Conservation (phyloP, 2,329 filamentous ascomycete species). For the Alternaria gansuensis region DNA sequence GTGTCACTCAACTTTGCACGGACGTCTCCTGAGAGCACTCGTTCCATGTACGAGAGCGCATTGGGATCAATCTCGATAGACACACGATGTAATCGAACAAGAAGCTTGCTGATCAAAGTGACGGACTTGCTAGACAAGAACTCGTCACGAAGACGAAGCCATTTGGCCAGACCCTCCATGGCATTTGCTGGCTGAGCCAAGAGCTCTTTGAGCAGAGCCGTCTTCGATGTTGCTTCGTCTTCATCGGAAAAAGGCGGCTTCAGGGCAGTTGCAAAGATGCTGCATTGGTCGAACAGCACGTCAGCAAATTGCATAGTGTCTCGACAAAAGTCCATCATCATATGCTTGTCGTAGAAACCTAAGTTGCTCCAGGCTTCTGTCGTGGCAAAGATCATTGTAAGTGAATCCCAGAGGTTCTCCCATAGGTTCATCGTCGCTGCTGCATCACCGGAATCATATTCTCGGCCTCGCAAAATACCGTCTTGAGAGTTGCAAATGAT, state of each 20-base stretch:
- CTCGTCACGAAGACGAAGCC: slow-evolving; percentile 87
- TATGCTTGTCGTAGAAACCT: slow-evolving; percentile 71
- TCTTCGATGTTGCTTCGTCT: slow-evolving; percentile 52
- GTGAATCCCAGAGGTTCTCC: slow-evolving; percentile 81
- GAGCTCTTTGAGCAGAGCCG: slow-evolving; percentile 60
- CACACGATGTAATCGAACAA: slow-evolving; percentile 80
- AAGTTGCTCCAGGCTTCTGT: slow-evolving; percentile 83
- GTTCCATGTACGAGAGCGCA: slow-evolving; percentile 69
- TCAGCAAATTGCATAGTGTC: slow-evolving; percentile 96
- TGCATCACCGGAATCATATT: slow-evolving; percentile 68
- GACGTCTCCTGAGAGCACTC: slow-evolving; percentile 70
- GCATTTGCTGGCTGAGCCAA: slow-evolving; percentile 71
- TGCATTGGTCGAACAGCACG: slow-evolving; percentile 82
- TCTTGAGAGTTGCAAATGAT: slow-evolving; percentile 71
- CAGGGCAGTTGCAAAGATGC: slow-evolving; percentile 78
- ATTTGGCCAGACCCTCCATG: slow-evolving; percentile 77
- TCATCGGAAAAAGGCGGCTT: slow-evolving; percentile 47
- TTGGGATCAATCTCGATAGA: slow-evolving; percentile 73
- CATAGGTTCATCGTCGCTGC: slow-evolving; percentile 79
- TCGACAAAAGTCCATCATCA: slow-evolving; percentile 92
- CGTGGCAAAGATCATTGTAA: slow-evolving; percentile 81
- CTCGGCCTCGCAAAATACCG: slow-evolving; percentile 67
- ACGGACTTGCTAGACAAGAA: slow-evolving; percentile 86
- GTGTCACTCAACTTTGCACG: slow-evolving; percentile 82
- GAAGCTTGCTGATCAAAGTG: slow-evolving; percentile 81